Base-by-base conservation (phyloP, 345 rosid genomes). In the Camelina neglecta region DNA sequence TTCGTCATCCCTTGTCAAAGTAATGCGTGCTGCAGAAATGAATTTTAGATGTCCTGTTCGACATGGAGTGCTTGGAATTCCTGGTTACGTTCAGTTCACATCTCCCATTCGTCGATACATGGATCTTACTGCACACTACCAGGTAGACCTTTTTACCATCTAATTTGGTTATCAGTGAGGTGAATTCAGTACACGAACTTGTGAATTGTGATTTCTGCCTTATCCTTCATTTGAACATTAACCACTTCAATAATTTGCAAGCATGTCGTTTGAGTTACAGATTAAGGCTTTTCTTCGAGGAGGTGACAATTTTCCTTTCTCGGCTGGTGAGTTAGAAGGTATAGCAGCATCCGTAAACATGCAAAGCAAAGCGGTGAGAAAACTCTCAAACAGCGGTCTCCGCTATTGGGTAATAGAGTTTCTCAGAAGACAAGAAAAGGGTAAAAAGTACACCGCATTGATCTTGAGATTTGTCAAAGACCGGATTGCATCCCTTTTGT, bases 81-180 rank as follows among this genome's bases (percentile, higher is more conserved):
- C 97, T 80, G 97, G 98, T 80, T 93, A 93, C 63, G 98, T 93
- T 72, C 98, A 93, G 79, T 93, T 94, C 83, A 90, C 97, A 55
- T 94, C 97, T 76, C 98, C 98, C 56, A 94, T 94, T 44, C 98
- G 98, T 71, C 86, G 97, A 73, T 94, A 94, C 75, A 82, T 89
- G 90, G 98, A 94, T 82, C 97, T 94, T 79, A 86, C 93, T 76
- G 96, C 98, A 44, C 98, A 94, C 80, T 94, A 90, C 84, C 97
- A 94, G 93, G 98, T 86, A 21, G 61, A 31, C 33, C 18, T 6
- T 49, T 62, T 36, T 55, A 12, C 23, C 70, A 39, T 60, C 44
- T 39, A 16, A 16, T 62, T 38, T 41, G n/a, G 47, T 29, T 23
- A 36, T 62, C 23, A 5, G 5, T 62, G 35, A 33, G 33, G 5